Evolutionary conservation across 2,329 filamentous ascomycete genomes (phyloP).

Genomic region (Colletotrichum sp.): DNA sequence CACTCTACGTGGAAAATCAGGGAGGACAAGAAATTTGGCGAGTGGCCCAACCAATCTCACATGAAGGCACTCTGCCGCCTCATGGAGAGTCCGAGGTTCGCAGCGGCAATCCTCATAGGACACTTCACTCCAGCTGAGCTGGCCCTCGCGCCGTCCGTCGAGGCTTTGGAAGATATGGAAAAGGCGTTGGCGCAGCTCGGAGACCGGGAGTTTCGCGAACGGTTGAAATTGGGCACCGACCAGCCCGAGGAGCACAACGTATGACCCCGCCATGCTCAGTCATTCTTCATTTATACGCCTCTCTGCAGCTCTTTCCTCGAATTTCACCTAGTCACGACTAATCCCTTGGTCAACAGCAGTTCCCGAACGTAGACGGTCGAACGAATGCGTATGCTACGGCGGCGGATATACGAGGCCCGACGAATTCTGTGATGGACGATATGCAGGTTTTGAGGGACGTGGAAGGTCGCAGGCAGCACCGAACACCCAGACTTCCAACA

Average conservation of each 20-base stretch:
- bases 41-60: conserved; percentile 36
- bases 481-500: conserved; percentile 28
- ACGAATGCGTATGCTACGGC: background rate
- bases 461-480: conserved; percentile 23
- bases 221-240: conserved; percentile 22
- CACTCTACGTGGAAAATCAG: conserved; percentile 29
- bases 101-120: conserved; percentile 31
- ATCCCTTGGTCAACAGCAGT: background rate
- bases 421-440: background rate
- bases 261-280: conserved; percentile 25
- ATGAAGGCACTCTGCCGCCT: conserved; percentile 37
- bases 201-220: conserved; percentile 28
- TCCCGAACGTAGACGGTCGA: background rate
- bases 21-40: conserved; percentile 28
- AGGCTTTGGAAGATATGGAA: conserved; percentile 30
- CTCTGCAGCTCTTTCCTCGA: background rate
- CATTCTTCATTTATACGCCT: background rate
- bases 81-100: conserved; percentile 33
- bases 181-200: conserved; percentile 29
- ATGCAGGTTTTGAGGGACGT: conserved; percentile 37
- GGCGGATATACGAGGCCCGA: background rate
- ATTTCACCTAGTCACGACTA: background rate
- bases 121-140: conserved; percentile 30
- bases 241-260: conserved; percentile 35
- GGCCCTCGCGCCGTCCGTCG: conserved; percentile 26